Percentiles rank a stretch among this genome's conserved stretches.
Conservation (phyloP, 768 basidiomycete genomes). For the Phylloporus sp. region DNA sequence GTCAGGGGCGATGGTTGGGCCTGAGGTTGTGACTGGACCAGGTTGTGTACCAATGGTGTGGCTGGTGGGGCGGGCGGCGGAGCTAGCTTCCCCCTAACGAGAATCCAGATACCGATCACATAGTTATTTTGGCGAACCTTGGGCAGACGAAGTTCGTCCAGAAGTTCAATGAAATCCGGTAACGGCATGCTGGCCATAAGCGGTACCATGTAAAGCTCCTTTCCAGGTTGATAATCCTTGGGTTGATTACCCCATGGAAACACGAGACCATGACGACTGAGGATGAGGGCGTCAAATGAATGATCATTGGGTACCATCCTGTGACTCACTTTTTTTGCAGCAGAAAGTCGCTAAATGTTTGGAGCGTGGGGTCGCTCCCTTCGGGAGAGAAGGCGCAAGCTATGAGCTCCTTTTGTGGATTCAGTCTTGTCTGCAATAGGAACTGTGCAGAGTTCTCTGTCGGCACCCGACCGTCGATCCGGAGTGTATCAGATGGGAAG, state of each 20-base stretch:
- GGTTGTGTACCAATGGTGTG: constrained; percentile 6
- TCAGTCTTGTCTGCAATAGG: constrained; percentile 73
- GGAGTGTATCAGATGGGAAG: constrained; percentile 64
- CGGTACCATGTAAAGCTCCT: constrained; percentile 85
- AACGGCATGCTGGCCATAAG: constrained; percentile 59
- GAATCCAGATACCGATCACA: constrained; percentile 81
- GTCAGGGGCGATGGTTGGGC: constrained; percentile 11
- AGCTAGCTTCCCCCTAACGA: constrained; percentile 75
- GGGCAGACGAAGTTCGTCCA: constrained; percentile 73
- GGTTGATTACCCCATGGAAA: constrained; percentile 82
- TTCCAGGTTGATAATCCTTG: constrained; percentile 71
- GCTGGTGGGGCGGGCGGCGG: constrained; percentile 34
- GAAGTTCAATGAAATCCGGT: constrained; percentile 81
- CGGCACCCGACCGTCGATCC: constrained; percentile 83
- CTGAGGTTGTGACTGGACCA: constrained; percentile 10
- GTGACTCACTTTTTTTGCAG: constrained; percentile 64
- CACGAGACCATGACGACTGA: constrained; percentile 79
- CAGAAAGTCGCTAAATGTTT: constrained; percentile 61
- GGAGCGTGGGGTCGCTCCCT: constrained; percentile 45
- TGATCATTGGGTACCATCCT: constrained; percentile 5
- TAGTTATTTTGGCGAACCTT: constrained; percentile 58
- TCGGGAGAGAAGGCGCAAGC: constrained; percentile 70
- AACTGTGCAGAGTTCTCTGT: constrained; percentile 74
- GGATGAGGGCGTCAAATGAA: constrained; percentile 11
- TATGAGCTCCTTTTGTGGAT: constrained; percentile 72